Evolutionary conservation across 2,329 filamentous ascomycete species (phyloP).

Genomic region (Penicillium psychrosexuale): DNA sequence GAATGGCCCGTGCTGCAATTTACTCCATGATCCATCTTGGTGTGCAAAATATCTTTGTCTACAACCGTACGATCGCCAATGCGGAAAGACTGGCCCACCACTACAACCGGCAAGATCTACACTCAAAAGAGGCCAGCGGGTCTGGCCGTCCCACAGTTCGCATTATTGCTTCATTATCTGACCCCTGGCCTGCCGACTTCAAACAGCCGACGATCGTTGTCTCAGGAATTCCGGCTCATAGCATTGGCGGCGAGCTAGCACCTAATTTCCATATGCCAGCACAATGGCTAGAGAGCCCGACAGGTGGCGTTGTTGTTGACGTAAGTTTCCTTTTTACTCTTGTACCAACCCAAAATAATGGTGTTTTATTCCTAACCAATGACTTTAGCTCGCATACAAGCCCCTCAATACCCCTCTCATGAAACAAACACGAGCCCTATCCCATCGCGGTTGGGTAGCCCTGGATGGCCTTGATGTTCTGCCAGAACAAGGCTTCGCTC

Average conservation of each 20-base stretch:
- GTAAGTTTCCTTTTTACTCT: conserved; percentile 22
- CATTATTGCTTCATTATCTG: conserved; percentile 28
- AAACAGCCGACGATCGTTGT: conserved; percentile 40
- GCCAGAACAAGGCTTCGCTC: conserved; percentile 41
- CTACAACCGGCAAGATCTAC: conserved; percentile 35
- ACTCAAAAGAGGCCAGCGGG: conserved; percentile 15
- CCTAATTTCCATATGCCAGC: conserved; percentile 36
- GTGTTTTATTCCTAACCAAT: background rate
- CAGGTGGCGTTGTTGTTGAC: conserved; percentile 42
- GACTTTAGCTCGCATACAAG: conserved; percentile 40
- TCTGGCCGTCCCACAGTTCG: conserved; percentile 26
- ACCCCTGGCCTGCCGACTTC: conserved; percentile 33
- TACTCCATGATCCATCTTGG: conserved; percentile 42
- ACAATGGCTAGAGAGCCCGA: conserved; percentile 40
- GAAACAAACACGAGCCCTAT: conserved; percentile 36
- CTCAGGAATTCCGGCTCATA: conserved; percentile 39
- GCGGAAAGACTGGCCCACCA: conserved; percentile 37
- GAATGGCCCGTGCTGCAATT: conserved; percentile 42
- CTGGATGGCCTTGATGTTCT: conserved; percentile 41
- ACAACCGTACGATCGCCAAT: conserved; percentile 37
- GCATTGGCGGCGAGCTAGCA: conserved; percentile 35
- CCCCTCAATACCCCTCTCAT: conserved; percentile 39
- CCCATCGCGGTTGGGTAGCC: conserved; percentile 40
- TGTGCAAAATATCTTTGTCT: conserved; percentile 39
- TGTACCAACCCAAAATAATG: background rate